Evolutionary conservation across 1,284 basidiomycete genomes (phyloP).

Genomic region (Ustilago bromivora): DNA sequence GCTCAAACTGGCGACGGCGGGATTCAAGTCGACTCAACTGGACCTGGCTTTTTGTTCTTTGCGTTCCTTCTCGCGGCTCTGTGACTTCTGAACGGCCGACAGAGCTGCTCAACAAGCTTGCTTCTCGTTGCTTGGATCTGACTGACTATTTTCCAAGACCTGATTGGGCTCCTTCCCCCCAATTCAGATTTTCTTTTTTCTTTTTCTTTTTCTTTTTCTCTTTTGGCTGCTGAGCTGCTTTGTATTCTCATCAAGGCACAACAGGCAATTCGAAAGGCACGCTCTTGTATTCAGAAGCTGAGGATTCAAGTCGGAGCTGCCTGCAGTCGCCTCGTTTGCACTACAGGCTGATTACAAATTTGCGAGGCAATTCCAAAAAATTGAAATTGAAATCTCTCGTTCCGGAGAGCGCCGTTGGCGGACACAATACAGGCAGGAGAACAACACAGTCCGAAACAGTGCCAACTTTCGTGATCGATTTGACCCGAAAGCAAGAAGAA

Average conservation of each 20-base stretch:
- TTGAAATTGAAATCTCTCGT: conserved; percentile 4
- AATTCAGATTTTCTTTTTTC: neutral
- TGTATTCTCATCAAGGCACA: conserved; percentile 4
- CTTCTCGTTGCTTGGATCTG: neutral
- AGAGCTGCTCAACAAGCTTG: conserved; percentile 3
- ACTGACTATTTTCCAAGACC: conserved; percentile 33
- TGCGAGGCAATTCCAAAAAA: neutral
- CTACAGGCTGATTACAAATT: neutral
- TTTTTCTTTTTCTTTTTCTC: too few species aligned
- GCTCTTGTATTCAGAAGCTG: neutral
- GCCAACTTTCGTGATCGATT: conserved; percentile 38
- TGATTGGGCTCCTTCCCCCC: conserved; percentile 28
- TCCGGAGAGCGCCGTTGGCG: conserved; percentile 34
- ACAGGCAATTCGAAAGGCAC: too few species aligned
- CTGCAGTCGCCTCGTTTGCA: neutral
- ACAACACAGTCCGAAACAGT: conserved; percentile 6
- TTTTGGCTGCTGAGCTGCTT: neutral
- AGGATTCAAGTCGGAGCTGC: neutral
- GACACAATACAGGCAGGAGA: neutral
- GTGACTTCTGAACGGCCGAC: conserved; percentile 6
- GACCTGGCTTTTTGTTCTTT: conserved; percentile 25
- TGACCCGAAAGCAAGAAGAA: conserved; percentile 7
- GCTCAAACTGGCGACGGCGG: neutral
- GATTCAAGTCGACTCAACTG: neutral
- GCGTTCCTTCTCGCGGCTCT: conserved; percentile 21